Evolutionary conservation across 306 rosid genomes (phyloP), one percentile per base, ranked within the genome.

Genomic region (Citrullus colocynthis): DNA sequence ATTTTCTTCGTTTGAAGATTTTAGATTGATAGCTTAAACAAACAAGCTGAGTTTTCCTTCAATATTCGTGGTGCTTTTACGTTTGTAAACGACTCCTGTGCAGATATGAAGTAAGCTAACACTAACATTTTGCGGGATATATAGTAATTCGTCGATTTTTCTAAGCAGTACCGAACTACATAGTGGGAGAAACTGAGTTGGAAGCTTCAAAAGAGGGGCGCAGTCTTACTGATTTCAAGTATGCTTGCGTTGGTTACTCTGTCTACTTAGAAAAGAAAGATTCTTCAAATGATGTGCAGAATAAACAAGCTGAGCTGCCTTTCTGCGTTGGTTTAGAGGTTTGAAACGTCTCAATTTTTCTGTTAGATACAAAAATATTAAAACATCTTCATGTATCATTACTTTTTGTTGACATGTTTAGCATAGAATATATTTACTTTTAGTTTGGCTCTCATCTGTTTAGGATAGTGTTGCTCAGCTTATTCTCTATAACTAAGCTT

Each of bases 241-340:
- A 95, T 80, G 97, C 90, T 32, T 95, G 98, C 55, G 76, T 89
- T 59, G 99, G 99, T 78, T 92, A 95, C 87, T 92, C 99, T 2
- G 91, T 95, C 61, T 89, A 82, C 88, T 62, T 92, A 67, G 88
- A 90, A 86, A 89, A 90, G 66, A 88, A 90, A 76, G 87, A 82
- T 51, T 82, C 97, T 78, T 24, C 90, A 54, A 78, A 82, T 59
- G 91, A 84, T 64, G 76, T 80, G 0, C 88, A 74, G 65, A 86
- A 88, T 79, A 90, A 89, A 83, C 87, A 88, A 79, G 90, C 93
- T 10, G 86, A 88, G 59, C 81, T 95, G 82, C 98, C 98, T 12
- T 87, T 90, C 78, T 95, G 98, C 28, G 84, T 83, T 81, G 98
- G 98, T 65, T 86, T 95, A 81, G 97, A 92, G 98, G 98, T 92